phyloP scores from a whole-genome alignment of 441 rosid genomes.

The Aleurites moluccanus region DNA sequence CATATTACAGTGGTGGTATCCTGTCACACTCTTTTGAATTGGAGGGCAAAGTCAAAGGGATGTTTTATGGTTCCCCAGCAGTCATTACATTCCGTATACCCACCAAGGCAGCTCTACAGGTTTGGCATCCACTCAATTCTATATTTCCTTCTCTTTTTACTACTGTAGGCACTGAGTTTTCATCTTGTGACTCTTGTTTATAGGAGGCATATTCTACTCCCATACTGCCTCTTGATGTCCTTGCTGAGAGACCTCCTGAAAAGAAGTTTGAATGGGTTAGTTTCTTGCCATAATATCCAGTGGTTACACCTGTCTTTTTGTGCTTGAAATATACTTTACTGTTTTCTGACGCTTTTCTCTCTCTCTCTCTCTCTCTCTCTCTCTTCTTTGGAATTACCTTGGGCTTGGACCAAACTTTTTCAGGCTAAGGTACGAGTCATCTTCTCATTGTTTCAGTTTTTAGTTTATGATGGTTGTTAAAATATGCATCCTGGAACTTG shows the following conservation, averaged over 20 bases:
- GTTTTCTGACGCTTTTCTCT: slow-evolving; percentile 25
- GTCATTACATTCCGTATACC: slow-evolving; percentile 87
- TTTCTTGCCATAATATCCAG: slow-evolving; percentile 3
- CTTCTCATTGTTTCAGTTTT: neutral
- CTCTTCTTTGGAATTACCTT: slow-evolving; percentile 38
- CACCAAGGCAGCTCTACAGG: slow-evolving; percentile 85
- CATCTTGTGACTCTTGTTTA: slow-evolving; percentile 19
- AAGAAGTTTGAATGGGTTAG: slow-evolving; percentile 69
- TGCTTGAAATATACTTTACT: neutral
- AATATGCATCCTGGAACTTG: neutral
- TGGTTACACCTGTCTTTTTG: neutral
- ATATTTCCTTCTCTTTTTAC: neutral
- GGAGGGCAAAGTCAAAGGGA: slow-evolving; percentile 78
- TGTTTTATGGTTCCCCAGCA: slow-evolving; percentile 83
- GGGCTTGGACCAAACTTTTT: slow-evolving; percentile 28
- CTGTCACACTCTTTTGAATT: slow-evolving; percentile 80
- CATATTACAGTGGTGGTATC: slow-evolving; percentile 64
- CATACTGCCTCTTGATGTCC: slow-evolving; percentile 74
- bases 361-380: slow-evolving; percentile 17
- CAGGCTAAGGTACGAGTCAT: slow-evolving; percentile 80
- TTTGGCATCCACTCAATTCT: slow-evolving; percentile 24
- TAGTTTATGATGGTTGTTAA: neutral
- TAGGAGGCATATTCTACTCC: slow-evolving; percentile 86
- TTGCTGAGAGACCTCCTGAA: slow-evolving; percentile 79
- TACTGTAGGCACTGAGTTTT: neutral